Evolutionary conservation across 2,329 filamentous ascomycete species (phyloP), one percentile per base, ranked within the genome.

Genomic region (Tolypocladium sp.): DNA sequence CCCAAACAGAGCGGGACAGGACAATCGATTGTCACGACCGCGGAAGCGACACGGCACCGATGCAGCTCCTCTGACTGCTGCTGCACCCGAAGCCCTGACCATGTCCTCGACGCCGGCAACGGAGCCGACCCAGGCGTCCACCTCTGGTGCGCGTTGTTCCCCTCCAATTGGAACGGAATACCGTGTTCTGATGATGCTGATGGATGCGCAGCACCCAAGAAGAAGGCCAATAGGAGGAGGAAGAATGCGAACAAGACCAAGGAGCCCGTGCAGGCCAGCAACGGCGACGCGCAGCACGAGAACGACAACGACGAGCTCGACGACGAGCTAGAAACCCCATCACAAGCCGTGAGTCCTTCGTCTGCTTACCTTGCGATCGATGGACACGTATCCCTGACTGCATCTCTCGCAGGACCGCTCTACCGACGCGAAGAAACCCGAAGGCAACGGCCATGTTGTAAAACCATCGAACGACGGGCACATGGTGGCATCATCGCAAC

Each of bases 201-300:
- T 59, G 58, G 58, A 63, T 60, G 61, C 65, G 60, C 68, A 76
- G 76, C 73, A 65, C 67, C 76, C 56, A 82, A 80, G 72, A 84
- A 82, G 74, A 84, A 82, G 74, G 80, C 78, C 69, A 80, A 78
- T 67, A 84, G 80, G 66, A 85, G 83, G 73, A 85, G 82, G 75
- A 83, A 81, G 76, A 82, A 79, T 65, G 75, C 75, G 52, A 74
- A 73, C 68, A 82, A 80, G 69, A 70, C 73, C 59, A 80, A 79
- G 66, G 74, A 76, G 25, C 62, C 72, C 13, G 63, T 68, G 55
- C 71, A 73, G 59, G 65, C 72, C 56, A 72, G 66, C 55, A 73
- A 70, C 61, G 69, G 64, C 58, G 67, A 73, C 40, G 58, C 65
- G 56, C 68, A 67, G 56, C 70, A 65, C 58, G 68, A 71, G 51